A percentile compares a stretch with the other conserved stretches of the same genome.
phyloP scores from a whole-genome alignment of 2,329 filamentous ascomycete species.

The Basipetospora chlamydospora region DNA sequence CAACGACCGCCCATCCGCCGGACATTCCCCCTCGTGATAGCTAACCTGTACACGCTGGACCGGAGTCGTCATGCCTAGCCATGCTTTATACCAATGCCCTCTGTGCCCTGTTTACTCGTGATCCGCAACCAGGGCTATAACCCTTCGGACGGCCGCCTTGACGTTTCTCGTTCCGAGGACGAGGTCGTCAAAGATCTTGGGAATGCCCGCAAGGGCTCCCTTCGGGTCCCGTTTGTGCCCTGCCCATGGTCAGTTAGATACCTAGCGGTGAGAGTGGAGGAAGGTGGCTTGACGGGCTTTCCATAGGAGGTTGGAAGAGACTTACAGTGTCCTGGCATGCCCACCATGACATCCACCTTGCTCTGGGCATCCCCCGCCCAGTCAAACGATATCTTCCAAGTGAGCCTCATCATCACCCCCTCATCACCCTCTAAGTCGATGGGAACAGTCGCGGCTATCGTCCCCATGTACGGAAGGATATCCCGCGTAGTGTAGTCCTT shows the following conservation, averaged over 20 bases:
- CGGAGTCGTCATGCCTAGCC: no score
- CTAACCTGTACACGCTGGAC: no score
- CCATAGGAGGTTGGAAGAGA: conserved; percentile 11
- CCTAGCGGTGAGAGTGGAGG: background rate
- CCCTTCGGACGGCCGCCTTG: conserved; percentile 3
- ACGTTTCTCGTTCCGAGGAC: conserved; percentile 23
- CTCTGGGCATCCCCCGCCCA: conserved; percentile 60
- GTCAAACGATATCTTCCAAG: conserved; percentile 53
- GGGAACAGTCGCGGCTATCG: conserved; percentile 30
- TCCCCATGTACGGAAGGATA: conserved; percentile 38
- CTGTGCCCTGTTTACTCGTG: conserved; percentile 17
- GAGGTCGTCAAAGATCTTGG: conserved; percentile 45
- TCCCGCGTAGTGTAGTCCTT: conserved; percentile 24
- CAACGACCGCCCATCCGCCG: no score
- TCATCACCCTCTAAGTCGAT: conserved; percentile 14
- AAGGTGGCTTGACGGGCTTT: no score
- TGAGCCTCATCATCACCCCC: conserved; percentile 29
- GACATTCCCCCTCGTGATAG: no score
- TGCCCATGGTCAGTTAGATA: conserved; percentile 16
- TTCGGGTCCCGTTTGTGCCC: conserved; percentile 46
- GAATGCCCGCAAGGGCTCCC: conserved; percentile 40
- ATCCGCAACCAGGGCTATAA: conserved; percentile 12
- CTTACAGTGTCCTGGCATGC: conserved; percentile 50
- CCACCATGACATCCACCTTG: conserved; percentile 36
- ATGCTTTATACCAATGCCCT: no score